Evolutionary conservation across 345 rosid species (phyloP).

Genomic region (Cardamine resedifolia): DNA sequence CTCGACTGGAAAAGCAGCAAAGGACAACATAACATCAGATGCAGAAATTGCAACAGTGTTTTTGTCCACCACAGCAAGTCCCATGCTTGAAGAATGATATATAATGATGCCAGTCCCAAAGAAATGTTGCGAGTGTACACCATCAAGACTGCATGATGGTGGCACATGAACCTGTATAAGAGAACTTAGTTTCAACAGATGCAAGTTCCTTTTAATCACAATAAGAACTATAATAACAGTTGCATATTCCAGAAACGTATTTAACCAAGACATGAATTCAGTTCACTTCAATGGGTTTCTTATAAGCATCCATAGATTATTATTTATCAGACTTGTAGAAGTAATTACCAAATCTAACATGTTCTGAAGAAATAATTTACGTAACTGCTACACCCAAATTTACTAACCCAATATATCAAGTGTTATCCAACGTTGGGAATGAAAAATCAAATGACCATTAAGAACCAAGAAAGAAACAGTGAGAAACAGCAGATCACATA

Average conservation of each 20-base stretch:
- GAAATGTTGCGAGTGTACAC: slow-evolving; percentile 77
- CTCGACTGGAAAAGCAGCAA: slow-evolving; percentile 95
- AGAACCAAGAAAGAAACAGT: too few relatives aligned
- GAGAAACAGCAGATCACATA: slow-evolving; percentile 3
- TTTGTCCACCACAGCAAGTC: slow-evolving; percentile 91
- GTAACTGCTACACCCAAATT: slow-evolving; percentile 9
- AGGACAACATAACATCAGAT: slow-evolving; percentile 92
- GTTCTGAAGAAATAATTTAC: slow-evolving; percentile 3
- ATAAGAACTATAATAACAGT: slow-evolving; percentile 10
- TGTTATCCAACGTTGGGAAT: background rate
- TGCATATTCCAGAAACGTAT: slow-evolving; percentile 6
- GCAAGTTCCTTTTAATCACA: slow-evolving; percentile 23
- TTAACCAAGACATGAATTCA: slow-evolving; percentile 1
- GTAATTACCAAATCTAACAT: slow-evolving; percentile 22
- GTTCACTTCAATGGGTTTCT: background rate
- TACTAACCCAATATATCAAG: background rate
- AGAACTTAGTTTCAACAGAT: slow-evolving; percentile 24
- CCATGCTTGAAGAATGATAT: slow-evolving; percentile 83
- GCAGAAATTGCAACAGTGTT: slow-evolving; percentile 81
- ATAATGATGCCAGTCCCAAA: slow-evolving; percentile 91
- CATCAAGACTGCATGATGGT: slow-evolving; percentile 89
- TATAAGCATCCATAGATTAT: slow-evolving; percentile 8
- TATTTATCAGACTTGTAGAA: background rate
- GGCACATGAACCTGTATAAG: slow-evolving; percentile 89
- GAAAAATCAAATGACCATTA: background rate